These are phyloP conservation scores for Phytophthora kernoviae DNA, from an alignment of 352 stramenopile species.

Conservation along the genomic window DNA sequence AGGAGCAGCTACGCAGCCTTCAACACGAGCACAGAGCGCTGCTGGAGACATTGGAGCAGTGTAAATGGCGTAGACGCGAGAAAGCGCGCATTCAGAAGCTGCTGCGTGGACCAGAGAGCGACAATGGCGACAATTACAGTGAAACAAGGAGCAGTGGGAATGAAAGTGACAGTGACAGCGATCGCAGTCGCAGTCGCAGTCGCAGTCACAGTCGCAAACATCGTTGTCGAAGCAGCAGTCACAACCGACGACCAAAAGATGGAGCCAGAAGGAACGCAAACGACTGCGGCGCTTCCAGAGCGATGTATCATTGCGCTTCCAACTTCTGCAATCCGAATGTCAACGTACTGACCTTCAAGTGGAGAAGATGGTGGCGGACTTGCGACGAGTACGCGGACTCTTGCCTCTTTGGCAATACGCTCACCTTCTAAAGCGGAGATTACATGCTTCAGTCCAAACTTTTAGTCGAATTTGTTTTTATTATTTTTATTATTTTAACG, in stretches of 20 bases:
- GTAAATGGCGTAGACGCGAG: constrained; percentile 39
- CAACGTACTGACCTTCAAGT: constrained; percentile 56
- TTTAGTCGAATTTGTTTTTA: no score
- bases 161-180: constrained; percentile 15
- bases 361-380: constrained; percentile 51
- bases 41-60: constrained; percentile 42
- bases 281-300: constrained; percentile 45
- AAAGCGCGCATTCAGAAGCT: constrained; percentile 37
- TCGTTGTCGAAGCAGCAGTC: constrained; percentile 13
- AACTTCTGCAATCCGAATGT: constrained; percentile 69
- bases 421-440: constrained; percentile 36
- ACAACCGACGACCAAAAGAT: constrained; percentile 11
- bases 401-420: constrained; percentile 60
- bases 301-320: constrained; percentile 55
- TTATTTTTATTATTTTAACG: no score
- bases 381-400: constrained; percentile 72
- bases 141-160: constrained; percentile 17
- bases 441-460: no score
- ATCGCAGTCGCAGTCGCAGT: constrained; percentile 1
- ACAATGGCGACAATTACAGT: constrained; percentile 12
- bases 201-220: constrained; percentile 7
- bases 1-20: constrained; percentile 31
- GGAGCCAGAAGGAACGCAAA: constrained; percentile 50
- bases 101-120: constrained; percentile 25
- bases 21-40: constrained; percentile 48